Percentiles rank a stretch among this genome's conserved stretches.
Evolutionary conservation across 2,329 filamentous ascomycete genomes (phyloP).

Genomic region (Aspergillus chevalieri): DNA sequence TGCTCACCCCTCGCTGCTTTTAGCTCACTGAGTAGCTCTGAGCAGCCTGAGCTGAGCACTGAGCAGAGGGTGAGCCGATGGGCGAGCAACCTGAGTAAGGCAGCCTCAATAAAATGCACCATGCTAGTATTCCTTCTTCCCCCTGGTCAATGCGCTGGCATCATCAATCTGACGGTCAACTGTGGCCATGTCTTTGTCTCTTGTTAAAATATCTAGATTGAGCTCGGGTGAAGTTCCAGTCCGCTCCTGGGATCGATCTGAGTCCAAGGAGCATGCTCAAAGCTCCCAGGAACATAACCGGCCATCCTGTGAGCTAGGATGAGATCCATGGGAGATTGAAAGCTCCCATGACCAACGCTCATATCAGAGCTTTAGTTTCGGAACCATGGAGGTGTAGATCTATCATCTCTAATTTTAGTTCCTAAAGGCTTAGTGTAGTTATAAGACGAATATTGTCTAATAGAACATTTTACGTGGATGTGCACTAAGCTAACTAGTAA

Average conservation of each 20-base stretch:
- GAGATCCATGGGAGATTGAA: not conserved
- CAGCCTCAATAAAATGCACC: not conserved
- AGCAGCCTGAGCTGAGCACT: not conserved
- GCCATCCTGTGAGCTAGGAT: not conserved
- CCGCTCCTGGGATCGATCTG: no score
- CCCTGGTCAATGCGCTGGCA: not conserved
- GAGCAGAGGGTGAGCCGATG: not conserved
- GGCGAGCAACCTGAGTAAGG: not conserved
- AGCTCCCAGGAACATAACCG: not conserved
- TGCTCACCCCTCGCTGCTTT: no score
- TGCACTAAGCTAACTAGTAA: no score
- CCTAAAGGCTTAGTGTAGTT: not conserved
- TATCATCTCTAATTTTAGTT: not conserved
- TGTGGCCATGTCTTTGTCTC: not conserved
- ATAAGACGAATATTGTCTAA: no score
- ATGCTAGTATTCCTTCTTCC: not conserved
- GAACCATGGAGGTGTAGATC: not conserved
- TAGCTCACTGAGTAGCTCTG: no score
- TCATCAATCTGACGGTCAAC: not conserved
- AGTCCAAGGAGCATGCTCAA: not conserved
- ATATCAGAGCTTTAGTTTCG: not conserved
- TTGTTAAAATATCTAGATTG: not conserved
- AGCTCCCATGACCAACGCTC: not conserved
- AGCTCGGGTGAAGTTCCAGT: not conserved
- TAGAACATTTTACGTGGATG: no score